Conservation (phyloP, 2,329 filamentous ascomycete species). For the Colletotrichum navitas region DNA sequence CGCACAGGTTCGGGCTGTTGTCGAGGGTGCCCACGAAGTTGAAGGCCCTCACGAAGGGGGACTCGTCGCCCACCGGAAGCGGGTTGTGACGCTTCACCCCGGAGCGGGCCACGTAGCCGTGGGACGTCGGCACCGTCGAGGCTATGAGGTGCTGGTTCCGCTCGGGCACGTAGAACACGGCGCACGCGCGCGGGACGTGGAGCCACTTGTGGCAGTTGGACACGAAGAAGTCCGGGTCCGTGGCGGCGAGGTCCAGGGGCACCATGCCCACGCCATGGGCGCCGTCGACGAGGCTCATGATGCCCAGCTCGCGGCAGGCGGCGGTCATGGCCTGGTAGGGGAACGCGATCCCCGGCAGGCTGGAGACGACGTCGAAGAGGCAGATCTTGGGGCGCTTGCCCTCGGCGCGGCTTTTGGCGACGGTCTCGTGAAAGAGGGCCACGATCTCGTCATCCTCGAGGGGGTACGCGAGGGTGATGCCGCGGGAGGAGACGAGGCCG, state of each 20-base stretch:
- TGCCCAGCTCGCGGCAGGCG: conserved; percentile 73
- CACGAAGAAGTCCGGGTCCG: conserved; percentile 88
- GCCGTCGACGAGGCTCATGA: conserved; percentile 84
- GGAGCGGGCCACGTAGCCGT: conserved; percentile 74
- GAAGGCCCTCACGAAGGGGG: conserved; percentile 77
- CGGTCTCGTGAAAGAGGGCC: conserved; percentile 67
- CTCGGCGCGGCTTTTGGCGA: conserved; percentile 63
- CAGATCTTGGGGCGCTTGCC: conserved; percentile 76
- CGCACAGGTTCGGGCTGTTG: conserved; percentile 76
- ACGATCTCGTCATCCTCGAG: conserved; percentile 77
- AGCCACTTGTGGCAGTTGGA: conserved; percentile 95
- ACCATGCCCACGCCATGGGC: conserved; percentile 89
- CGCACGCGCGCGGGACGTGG: conserved; percentile 81
- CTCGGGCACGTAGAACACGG: conserved; percentile 81
- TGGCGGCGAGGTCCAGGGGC: conserved; percentile 71
- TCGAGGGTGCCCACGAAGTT: conserved; percentile 84
- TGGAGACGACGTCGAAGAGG: conserved; percentile 85
- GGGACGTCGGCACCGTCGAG: conserved; percentile 82
- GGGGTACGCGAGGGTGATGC: conserved; percentile 76
- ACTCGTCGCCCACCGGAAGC: conserved; percentile 62
- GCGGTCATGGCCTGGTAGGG: conserved; percentile 78
- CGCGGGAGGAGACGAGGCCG: conserved; percentile 57
- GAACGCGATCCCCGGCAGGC: conserved; percentile 81
- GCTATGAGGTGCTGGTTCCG: conserved; percentile 82
- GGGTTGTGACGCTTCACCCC: conserved; percentile 51